phyloP scores from a whole-genome alignment of 2,329 filamentous ascomycete species.

The Fusarium stilboides region DNA sequence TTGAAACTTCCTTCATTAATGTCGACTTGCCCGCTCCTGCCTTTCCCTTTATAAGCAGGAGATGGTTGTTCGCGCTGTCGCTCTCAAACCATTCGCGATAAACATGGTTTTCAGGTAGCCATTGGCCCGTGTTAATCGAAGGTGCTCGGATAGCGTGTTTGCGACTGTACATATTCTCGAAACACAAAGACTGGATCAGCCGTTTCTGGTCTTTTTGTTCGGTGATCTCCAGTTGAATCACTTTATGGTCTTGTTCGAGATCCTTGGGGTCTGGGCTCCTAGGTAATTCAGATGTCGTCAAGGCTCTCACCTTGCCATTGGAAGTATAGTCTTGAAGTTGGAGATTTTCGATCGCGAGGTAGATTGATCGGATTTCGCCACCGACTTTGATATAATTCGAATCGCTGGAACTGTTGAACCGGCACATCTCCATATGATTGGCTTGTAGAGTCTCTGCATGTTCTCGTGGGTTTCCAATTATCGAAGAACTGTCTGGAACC shows the following conservation, averaged over 20 bases:
- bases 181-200: slow-evolving; percentile 4
- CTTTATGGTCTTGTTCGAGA: too few relatives aligned
- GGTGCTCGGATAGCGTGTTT: background rate
- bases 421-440: slow-evolving; percentile 31
- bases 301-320: too few relatives aligned
- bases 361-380: slow-evolving; percentile 15
- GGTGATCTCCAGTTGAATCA: too few relatives aligned
- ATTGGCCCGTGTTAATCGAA: background rate
- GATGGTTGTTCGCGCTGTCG: fast-evolving
- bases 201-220: background rate
- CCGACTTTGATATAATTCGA: slow-evolving; percentile 32
- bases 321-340: background rate
- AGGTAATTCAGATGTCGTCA: too few relatives aligned
- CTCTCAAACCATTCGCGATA: slow-evolving; percentile 17
- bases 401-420: slow-evolving; percentile 2
- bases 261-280: too few relatives aligned
- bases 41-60: slow-evolving; percentile 26
- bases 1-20: slow-evolving; percentile 27
- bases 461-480: slow-evolving; percentile 27
- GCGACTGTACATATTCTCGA: slow-evolving; percentile 9
- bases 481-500: slow-evolving; percentile 25
- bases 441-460: slow-evolving; percentile 34
- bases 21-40: slow-evolving; percentile 27
- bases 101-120: slow-evolving; percentile 4
- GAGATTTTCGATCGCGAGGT: background rate